phyloP scores from a whole-genome alignment of 1,284 basidiomycete species.

The Xerocomus minutiporus region DNA sequence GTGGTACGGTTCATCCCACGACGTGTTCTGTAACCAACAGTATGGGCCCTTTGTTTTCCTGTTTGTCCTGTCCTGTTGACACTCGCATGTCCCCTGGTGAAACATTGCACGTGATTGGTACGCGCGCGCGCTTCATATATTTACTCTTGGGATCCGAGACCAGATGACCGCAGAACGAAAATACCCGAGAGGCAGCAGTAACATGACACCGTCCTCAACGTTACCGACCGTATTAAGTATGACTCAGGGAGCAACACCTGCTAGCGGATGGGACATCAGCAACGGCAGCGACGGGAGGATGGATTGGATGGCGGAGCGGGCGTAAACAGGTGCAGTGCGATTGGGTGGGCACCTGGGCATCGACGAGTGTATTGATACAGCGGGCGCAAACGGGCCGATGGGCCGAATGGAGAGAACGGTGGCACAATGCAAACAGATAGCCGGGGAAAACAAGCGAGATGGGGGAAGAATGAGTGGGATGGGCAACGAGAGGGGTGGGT shows the following conservation, averaged over 20 bases:
- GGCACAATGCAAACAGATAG: too few species aligned
- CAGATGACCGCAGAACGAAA: neutral
- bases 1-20: neutral
- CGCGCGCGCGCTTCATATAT: neutral
- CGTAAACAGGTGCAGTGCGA: too few species aligned
- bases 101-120: neutral
- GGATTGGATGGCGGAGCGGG: too few species aligned
- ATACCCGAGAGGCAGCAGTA: neutral
- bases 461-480: neutral
- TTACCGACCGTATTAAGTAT: neutral
- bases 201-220: neutral
- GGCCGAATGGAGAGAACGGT: too few species aligned
- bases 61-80: neutral
- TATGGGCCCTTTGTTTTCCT: neutral
- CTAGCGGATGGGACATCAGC: neutral
- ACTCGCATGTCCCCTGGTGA: neutral
- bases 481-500: neutral
- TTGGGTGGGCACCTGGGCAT: too few species aligned
- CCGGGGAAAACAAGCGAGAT: neutral
- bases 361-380: too few species aligned
- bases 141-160: neutral
- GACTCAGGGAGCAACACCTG: neutral
- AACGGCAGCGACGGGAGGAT: too few species aligned
- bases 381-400: too few species aligned
- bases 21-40: neutral